These are phyloP conservation scores for Talaromyces adpressus DNA, from an alignment of 495 filamentous ascomycete genomes.

Conservation along the genomic window DNA sequence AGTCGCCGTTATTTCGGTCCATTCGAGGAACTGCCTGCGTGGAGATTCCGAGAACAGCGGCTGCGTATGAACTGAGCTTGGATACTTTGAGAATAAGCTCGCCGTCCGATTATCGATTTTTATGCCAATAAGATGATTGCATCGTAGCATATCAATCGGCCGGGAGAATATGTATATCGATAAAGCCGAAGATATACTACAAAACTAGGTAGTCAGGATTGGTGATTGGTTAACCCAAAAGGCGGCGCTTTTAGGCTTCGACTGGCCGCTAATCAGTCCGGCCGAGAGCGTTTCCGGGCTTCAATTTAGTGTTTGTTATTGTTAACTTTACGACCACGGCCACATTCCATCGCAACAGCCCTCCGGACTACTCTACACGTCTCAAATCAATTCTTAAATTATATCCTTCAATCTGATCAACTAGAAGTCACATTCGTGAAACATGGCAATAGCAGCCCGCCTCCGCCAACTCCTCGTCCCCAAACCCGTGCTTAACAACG, in stretches of 20 bases:
- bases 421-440: background rate
- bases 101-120: background rate
- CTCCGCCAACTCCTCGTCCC: slow-evolving; percentile 21
- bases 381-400: background rate
- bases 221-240: background rate
- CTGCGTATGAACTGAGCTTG: background rate
- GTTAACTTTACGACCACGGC: background rate
- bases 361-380: background rate
- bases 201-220: background rate
- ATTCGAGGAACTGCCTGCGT: no score
- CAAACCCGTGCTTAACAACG: slow-evolving; percentile 23
- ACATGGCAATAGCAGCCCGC: background rate
- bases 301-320: background rate
- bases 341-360: background rate
- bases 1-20: background rate
- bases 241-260: background rate
- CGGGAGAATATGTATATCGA: background rate
- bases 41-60: background rate
- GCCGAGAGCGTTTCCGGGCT: background rate
- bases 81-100: background rate
- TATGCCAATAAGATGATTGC: background rate
- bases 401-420: background rate
- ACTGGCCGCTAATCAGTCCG: background rate
- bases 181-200: background rate
- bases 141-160: background rate